Conservation (phyloP, 2,329 filamentous ascomycete genomes). For the Penicillium sp. region DNA sequence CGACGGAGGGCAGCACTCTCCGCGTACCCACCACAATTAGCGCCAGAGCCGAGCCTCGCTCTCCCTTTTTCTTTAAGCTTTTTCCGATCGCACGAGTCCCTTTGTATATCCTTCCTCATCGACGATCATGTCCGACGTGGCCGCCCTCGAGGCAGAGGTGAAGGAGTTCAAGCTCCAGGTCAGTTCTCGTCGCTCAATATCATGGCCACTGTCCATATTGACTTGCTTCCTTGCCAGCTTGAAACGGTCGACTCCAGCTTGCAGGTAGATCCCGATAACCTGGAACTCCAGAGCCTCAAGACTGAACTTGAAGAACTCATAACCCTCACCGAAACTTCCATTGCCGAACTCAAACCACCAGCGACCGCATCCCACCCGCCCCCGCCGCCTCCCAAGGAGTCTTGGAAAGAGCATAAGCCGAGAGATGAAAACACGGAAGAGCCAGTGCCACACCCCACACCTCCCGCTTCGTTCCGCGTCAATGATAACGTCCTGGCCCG, state of each 20-base stretch:
- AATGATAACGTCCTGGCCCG: conserved; percentile 89
- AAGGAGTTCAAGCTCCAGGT: conserved; percentile 63
- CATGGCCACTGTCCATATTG: conserved; percentile 3
- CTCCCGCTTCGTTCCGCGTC: conserved; percentile 67
- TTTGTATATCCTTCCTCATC: not conserved
- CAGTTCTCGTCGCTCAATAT: conserved; percentile 1
- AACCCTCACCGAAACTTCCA: conserved; percentile 71
- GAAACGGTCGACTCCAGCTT: conserved; percentile 74
- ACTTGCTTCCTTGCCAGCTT: conserved; percentile 54
- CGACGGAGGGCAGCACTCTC: not conserved
- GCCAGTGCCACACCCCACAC: conserved; percentile 44
- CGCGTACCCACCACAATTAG: conserved; percentile 3
- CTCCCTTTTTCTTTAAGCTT: not conserved
- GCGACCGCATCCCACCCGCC: conserved; percentile 47
- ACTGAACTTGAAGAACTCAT: conserved; percentile 81
- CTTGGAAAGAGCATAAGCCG: conserved; percentile 69
- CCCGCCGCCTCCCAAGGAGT: conserved; percentile 60
- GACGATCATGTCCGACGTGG: conserved; percentile 42
- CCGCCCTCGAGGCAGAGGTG: conserved; percentile 49
- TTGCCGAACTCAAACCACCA: conserved; percentile 72
- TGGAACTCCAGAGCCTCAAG: conserved; percentile 73
- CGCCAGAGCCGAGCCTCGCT: not conserved
- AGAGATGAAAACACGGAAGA: conserved; percentile 44
- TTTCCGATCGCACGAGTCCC: not conserved
- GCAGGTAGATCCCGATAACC: conserved; percentile 75